Evolutionary conservation across 2,329 filamentous ascomycete genomes (phyloP).

Genomic region (Plenodomus lindquistii): DNA sequence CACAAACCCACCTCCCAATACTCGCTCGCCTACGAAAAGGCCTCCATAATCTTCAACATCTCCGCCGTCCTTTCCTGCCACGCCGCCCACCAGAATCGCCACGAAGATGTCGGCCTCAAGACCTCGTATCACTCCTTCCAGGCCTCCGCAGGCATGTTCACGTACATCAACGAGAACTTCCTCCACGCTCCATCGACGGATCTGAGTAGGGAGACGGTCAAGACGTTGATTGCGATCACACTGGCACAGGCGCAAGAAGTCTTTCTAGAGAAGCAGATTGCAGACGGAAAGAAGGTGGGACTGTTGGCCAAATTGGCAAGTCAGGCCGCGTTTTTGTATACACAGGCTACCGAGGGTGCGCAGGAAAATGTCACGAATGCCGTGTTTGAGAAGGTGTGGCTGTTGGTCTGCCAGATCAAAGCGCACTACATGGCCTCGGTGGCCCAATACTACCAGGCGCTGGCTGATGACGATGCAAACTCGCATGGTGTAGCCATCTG

Average conservation of each 20-base stretch:
- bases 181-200: slow-evolving; percentile 96
- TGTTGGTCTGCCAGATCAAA: slow-evolving; percentile 80
- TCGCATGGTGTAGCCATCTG: slow-evolving; percentile 84
- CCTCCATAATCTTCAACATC: slow-evolving; percentile 99
- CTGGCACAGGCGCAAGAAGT: slow-evolving; percentile 96
- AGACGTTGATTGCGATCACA: slow-evolving; percentile 89
- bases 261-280: slow-evolving; percentile 93
- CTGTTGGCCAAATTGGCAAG: slow-evolving; percentile 90
- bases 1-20: slow-evolving; percentile 97
- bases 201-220: slow-evolving; percentile 91
- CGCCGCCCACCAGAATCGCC: slow-evolving; percentile 87
- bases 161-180: slow-evolving; percentile 99
- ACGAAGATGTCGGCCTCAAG: slow-evolving; percentile 91
- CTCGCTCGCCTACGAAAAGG: slow-evolving; percentile 96
- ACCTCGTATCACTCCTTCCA: slow-evolving; percentile 98
- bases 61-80: slow-evolving; percentile 95
- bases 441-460: slow-evolving; percentile 90
- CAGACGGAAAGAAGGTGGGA: slow-evolving; percentile 89
- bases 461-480: slow-evolving; percentile 87
- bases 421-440: slow-evolving; percentile 79
- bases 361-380: slow-evolving; percentile 91
- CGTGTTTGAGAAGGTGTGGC: slow-evolving; percentile 94
- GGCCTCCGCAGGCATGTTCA: slow-evolving; percentile 98
- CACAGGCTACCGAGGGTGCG: slow-evolving; percentile 83
- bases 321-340: slow-evolving; percentile 85